A percentile compares a stretch with the other conserved stretches of the same genome.
Conservation (phyloP, 1,284 basidiomycete species). For the Afroboletus lepidellus region DNA sequence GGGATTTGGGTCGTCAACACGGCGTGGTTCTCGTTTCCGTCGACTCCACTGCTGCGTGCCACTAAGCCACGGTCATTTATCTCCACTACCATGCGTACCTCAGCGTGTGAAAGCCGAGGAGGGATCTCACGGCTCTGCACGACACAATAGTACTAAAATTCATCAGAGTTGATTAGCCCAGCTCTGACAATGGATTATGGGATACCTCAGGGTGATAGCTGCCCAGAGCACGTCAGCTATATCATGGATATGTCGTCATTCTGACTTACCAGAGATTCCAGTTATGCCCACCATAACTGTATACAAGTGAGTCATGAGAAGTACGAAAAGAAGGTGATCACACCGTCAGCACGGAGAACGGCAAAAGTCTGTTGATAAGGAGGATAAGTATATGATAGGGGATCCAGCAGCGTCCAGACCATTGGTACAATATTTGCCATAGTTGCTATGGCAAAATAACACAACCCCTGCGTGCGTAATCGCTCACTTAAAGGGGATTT, state of each 20-base stretch:
- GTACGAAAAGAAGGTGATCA: background rate
- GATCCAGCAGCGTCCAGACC: slow-evolving; percentile 5
- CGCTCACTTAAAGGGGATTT: slow-evolving; percentile 15
- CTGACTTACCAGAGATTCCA: background rate
- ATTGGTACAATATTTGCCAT: slow-evolving; percentile 16
- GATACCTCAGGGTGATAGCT: background rate
- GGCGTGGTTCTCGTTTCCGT: background rate
- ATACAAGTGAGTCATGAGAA: background rate
- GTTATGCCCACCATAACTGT: slow-evolving; percentile 11
- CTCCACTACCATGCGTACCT: background rate
- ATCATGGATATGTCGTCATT: background rate
- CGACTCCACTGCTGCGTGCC: background rate
- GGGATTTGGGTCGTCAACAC: background rate
- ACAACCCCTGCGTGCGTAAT: slow-evolving; percentile 18
- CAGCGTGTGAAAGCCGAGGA: background rate
- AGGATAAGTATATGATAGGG: background rate
- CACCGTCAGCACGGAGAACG: slow-evolving; percentile 4
- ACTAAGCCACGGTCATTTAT: background rate
- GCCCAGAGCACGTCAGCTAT: background rate
- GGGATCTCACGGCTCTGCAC: slow-evolving; percentile 11
- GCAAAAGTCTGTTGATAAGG: slow-evolving; percentile 17
- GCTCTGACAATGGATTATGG: background rate
- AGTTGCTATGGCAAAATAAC: slow-evolving; percentile 14
- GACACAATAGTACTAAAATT: background rate
- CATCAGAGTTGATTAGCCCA: background rate